phyloP scores from a whole-genome alignment of 176 grass and related monocot species.

The Luzula sylvatica region DNA sequence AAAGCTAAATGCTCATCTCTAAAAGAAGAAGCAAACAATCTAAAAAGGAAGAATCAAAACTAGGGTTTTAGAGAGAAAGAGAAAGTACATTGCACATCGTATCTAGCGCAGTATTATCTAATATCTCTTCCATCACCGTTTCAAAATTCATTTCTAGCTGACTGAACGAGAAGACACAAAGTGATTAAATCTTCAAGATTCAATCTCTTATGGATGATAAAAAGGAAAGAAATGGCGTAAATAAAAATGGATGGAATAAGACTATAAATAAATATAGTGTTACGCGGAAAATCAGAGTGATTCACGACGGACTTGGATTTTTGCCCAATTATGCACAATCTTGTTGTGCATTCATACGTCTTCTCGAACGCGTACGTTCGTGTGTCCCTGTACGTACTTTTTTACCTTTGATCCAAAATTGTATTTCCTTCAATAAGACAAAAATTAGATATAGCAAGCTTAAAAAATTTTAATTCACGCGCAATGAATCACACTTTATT shows the following conservation, averaged over 20 bases:
- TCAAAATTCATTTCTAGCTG: not conserved
- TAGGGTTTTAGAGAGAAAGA: not conserved
- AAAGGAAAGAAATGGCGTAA: not conserved
- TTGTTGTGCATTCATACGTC: too few relatives aligned
- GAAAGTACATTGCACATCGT: slow-evolving; percentile 6
- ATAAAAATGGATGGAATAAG: not conserved
- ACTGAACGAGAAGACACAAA: too few relatives aligned
- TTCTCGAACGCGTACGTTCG: too few relatives aligned
- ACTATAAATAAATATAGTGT: not conserved
- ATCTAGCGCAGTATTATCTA: not conserved
- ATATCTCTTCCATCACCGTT: not conserved
- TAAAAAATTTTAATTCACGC: slow-evolving; percentile 14
- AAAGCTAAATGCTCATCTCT: not conserved
- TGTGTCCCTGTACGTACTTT: too few relatives aligned
- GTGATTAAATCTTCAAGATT: not conserved
- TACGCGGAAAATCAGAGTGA: not conserved
- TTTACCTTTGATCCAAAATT: too few relatives aligned
- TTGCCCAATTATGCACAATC: too few relatives aligned
- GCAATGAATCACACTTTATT: too few relatives aligned
- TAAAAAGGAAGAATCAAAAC: not conserved
- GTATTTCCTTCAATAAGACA: too few relatives aligned
- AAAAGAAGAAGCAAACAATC: not conserved
- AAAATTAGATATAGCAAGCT: too few relatives aligned
- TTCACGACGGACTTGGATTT: not conserved
- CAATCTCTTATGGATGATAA: too few relatives aligned